Conservation (phyloP, 2,329 filamentous ascomycete genomes). For the Xylaria sp. region DNA sequence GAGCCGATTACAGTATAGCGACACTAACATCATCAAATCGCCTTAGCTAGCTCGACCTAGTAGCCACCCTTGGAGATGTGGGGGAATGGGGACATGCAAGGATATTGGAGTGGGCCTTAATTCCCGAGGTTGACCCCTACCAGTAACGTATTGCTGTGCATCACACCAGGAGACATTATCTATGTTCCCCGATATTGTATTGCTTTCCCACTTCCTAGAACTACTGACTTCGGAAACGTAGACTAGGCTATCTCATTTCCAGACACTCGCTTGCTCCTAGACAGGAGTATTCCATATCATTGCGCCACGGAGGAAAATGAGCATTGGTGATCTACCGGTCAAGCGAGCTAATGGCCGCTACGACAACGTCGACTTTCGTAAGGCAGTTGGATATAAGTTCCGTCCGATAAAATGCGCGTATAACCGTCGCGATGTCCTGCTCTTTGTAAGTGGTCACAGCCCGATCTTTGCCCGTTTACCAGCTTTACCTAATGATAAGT, state of each 20-base stretch:
- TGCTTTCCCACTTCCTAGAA: neutral
- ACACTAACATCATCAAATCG: neutral
- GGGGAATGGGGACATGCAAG: neutral
- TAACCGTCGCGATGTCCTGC: constrained; percentile 50
- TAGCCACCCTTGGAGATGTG: neutral
- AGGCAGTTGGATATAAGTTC: constrained; percentile 23
- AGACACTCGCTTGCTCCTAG: neutral
- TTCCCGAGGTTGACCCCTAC: neutral
- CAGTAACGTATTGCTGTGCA: too few species aligned
- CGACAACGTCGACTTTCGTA: constrained; percentile 28
- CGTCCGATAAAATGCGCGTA: constrained; percentile 33
- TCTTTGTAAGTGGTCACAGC: constrained; percentile 42
- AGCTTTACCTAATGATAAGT: neutral
- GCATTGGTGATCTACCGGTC: constrained; percentile 15
- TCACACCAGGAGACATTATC: neutral
- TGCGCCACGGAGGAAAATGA: constrained; percentile 8
- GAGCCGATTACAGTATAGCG: neutral
- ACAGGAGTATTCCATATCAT: neutral
- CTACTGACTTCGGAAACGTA: neutral
- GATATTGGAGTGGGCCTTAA: neutral
- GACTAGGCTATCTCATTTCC: neutral
- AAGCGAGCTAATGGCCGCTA: constrained; percentile 27
- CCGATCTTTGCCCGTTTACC: neutral
- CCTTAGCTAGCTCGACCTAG: neutral
- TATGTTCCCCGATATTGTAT: neutral